phyloP scores from a whole-genome alignment of 2,329 filamentous ascomycete genomes.

The Teratosphaeria destructans region DNA sequence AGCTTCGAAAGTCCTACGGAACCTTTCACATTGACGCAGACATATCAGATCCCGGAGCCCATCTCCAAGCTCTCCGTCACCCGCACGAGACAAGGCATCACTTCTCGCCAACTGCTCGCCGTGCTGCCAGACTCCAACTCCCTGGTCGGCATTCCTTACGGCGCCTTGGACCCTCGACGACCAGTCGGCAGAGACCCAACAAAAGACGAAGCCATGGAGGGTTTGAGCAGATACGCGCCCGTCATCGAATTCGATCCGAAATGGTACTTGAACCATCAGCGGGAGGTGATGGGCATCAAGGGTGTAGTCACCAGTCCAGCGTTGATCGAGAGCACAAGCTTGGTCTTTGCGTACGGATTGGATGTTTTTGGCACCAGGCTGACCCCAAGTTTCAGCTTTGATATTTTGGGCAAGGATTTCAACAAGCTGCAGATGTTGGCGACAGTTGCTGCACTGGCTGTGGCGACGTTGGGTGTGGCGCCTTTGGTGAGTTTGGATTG shows the following conservation, averaged over 20 bases:
- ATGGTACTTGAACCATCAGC: constrained; percentile 67
- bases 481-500: constrained; percentile 59
- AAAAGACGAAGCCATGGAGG: constrained; percentile 70
- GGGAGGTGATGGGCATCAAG: constrained; percentile 67
- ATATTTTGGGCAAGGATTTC: constrained; percentile 86
- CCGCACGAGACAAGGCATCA: constrained; percentile 85
- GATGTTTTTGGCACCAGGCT: constrained; percentile 83
- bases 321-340: constrained; percentile 78
- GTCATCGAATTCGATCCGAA: constrained; percentile 75
- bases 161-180: constrained; percentile 72
- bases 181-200: constrained; percentile 78
- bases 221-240: constrained; percentile 64
- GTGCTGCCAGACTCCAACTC: constrained; percentile 63
- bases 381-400: constrained; percentile 81
- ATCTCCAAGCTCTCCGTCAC: constrained; percentile 73
- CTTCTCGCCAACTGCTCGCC: constrained; percentile 69
- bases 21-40: constrained; percentile 68
- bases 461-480: constrained; percentile 66
- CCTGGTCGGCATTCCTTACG: constrained; percentile 69
- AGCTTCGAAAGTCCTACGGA: constrained; percentile 57
- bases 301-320: constrained; percentile 66
- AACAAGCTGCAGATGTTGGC: constrained; percentile 76
- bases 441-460: constrained; percentile 70
- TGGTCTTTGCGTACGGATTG: constrained; percentile 78
- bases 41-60: constrained; percentile 70